A percentile compares a stretch with the other conserved stretches of the same genome.
These are phyloP conservation scores for Sporothrix variecibatus DNA, from an alignment of 2,329 filamentous ascomycete species.

Conservation along the genomic window DNA sequence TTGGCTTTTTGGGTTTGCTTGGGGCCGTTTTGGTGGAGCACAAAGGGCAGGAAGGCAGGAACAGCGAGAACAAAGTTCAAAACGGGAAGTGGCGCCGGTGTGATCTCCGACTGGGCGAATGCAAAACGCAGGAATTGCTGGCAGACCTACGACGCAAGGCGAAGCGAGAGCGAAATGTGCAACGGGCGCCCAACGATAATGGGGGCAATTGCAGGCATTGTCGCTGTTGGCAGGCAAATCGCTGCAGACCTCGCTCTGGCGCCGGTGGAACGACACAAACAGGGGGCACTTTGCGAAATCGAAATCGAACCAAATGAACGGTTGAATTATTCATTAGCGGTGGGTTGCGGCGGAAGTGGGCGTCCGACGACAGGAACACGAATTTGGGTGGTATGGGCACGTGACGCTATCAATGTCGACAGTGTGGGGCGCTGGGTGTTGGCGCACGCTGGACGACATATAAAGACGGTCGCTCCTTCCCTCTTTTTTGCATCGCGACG, in stretches of 20 bases:
- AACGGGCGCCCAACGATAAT: not conserved
- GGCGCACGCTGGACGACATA: not conserved
- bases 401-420: not conserved
- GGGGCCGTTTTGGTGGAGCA: constrained; percentile 1
- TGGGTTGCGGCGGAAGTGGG: not conserved
- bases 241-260: not conserved
- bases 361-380: not conserved
- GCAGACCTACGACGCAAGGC: too few relatives aligned
- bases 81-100: not conserved
- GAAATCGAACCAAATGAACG: not conserved
- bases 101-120: not conserved
- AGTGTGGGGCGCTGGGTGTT: not conserved
- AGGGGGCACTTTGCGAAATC: not conserved
- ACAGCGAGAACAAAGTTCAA: not conserved
- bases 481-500: constrained; percentile 1
- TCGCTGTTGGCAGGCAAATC: not conserved
- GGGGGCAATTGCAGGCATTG: not conserved
- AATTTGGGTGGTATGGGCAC: not conserved
- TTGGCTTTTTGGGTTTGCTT: not conserved
- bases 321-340: constrained; percentile 8
- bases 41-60: not conserved
- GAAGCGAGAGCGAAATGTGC: not conserved
- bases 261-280: not conserved
- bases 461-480: constrained; percentile 19
- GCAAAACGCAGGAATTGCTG: not conserved